Conservation (phyloP, 352 stramenopile genomes). For the Pythium grandisporangium region DNA sequence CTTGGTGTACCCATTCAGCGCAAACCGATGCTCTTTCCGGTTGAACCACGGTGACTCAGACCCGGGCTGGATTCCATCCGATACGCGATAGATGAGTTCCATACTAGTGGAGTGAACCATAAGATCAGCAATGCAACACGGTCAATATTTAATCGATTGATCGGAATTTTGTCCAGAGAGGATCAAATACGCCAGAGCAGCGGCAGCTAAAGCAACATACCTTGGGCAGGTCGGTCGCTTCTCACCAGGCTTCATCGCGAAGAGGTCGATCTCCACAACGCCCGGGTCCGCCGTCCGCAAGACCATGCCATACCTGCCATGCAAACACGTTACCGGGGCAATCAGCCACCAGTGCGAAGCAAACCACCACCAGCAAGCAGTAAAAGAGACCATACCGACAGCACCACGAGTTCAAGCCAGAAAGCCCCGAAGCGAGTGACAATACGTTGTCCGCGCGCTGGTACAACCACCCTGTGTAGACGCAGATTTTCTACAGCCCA, state of each 20-base stretch:
- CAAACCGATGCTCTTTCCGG: slow-evolving; percentile 56
- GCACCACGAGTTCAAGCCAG: slow-evolving; percentile 78
- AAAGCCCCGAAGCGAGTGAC: slow-evolving; percentile 61
- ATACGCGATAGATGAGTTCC: slow-evolving; percentile 55
- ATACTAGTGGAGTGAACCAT: slow-evolving; percentile 5
- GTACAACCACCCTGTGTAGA: slow-evolving; percentile 79
- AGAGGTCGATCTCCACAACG: slow-evolving; percentile 76
- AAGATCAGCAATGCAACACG: background rate
- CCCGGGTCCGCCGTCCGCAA: slow-evolving; percentile 38
- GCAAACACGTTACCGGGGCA: too few relatives aligned
- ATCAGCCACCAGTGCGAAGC: too few relatives aligned
- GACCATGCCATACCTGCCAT: slow-evolving; percentile 65
- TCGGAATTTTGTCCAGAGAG: too few relatives aligned
- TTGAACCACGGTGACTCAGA: slow-evolving; percentile 56
- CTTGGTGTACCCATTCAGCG: slow-evolving; percentile 52
- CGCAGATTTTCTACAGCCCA: slow-evolving; percentile 47
- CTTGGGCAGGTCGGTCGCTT: slow-evolving; percentile 50
- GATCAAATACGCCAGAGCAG: too few relatives aligned
- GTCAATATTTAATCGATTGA: too few relatives aligned
- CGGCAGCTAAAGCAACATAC: too few relatives aligned
- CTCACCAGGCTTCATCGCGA: slow-evolving; percentile 67
- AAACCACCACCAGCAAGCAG: too few relatives aligned
- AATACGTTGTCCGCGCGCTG: slow-evolving; percentile 74
- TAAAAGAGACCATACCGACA: slow-evolving; percentile 39
- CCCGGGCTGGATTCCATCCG: slow-evolving; percentile 47